phyloP scores from a whole-genome alignment of 2,329 filamentous ascomycete species.

The Aspergillus sp. region DNA sequence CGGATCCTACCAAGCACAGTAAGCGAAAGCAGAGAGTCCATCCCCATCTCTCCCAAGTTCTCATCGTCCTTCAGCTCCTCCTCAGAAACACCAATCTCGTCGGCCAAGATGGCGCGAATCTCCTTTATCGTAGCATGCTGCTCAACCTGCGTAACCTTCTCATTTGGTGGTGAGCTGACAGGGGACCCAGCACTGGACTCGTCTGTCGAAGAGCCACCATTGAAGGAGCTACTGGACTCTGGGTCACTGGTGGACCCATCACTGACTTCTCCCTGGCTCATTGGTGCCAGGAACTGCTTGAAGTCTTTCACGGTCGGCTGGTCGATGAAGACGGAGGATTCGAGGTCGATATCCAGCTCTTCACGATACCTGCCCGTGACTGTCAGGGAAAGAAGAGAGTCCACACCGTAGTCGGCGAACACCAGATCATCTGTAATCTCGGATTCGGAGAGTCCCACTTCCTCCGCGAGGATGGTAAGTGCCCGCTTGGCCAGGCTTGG shows the following conservation, averaged over 20 bases:
- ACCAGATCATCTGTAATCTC: conserved; percentile 62
- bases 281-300: conserved; percentile 55
- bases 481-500: conserved; percentile 37
- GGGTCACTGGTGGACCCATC: conserved; percentile 33
- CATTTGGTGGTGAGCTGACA: conserved; percentile 28
- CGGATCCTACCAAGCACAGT: conserved; percentile 49
- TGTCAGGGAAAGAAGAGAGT: conserved; percentile 62
- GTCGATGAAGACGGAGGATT: conserved; percentile 61
- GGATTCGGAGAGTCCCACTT: conserved; percentile 58
- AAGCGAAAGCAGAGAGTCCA: conserved; percentile 50
- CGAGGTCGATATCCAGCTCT: conserved; percentile 61
- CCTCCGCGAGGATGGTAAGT: conserved; percentile 43
- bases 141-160: conserved; percentile 27
- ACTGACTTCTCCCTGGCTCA: conserved; percentile 34
- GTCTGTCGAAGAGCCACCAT: conserved; percentile 28
- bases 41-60: conserved; percentile 47
- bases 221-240: conserved; percentile 32
- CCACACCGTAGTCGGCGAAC: conserved; percentile 64
- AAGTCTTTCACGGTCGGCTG: conserved; percentile 61
- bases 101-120: conserved; percentile 44
- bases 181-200: conserved; percentile 37
- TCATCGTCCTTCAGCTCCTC: conserved; percentile 43
- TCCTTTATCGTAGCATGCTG: conserved; percentile 40
- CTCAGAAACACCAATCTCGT: conserved; percentile 47
- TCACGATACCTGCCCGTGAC: conserved; percentile 64